Base-by-base conservation (phyloP, 2,329 filamentous ascomycete genomes). In the Ophiostoma ips region DNA sequence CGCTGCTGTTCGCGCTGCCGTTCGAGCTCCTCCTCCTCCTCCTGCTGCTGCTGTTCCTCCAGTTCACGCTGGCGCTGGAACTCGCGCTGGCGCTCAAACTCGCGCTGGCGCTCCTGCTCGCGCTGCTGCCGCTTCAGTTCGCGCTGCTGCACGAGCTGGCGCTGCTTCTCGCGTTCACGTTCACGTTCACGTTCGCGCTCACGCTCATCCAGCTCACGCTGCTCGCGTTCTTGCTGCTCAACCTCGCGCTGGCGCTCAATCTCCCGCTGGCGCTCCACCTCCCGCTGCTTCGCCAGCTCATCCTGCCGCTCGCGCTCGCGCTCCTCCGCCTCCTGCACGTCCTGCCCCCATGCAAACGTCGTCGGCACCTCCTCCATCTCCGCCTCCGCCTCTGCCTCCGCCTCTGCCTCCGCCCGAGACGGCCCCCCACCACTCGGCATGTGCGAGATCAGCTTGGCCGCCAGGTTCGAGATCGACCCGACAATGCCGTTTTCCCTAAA, bases 401-500 rank as follows among this genome's bases (percentile, higher is more conserved):
- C 13, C 8, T 43, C 21, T 15, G 40, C 21, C 10, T 3, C 18
- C 18, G 13, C 18, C 19, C 18, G 40, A 18, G 21, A 28, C 38
- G 19, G 38, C 15, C 28, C 38, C 38, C 30, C 40, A 12, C 21
- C 24, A 15, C 21, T 16, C 7, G 40, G 40, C 2, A 19, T 33
- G 4, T 48, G 50, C 2, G 51, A 53, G 9, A 55, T 31, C 10
- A 56, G 28, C 48, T 52, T 55, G 30, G 44, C 34, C 4, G 54
- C 54, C 45, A 56, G 51, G 9, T 43, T 31, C 11, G 52, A 47
- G 46, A 55, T 51, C 6, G 52, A 50, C 16, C 49, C 48, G 34
- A 51, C 54, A 18, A 56, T 45, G 41, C 47, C 45, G 41, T 52
- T 49, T 36, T 54, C 51, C 13, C 52, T 48, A 49, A 55, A 54